Evolutionary conservation across 2,329 filamentous ascomycete genomes (phyloP).

Genomic region (Cladophialophora carrionii): DNA sequence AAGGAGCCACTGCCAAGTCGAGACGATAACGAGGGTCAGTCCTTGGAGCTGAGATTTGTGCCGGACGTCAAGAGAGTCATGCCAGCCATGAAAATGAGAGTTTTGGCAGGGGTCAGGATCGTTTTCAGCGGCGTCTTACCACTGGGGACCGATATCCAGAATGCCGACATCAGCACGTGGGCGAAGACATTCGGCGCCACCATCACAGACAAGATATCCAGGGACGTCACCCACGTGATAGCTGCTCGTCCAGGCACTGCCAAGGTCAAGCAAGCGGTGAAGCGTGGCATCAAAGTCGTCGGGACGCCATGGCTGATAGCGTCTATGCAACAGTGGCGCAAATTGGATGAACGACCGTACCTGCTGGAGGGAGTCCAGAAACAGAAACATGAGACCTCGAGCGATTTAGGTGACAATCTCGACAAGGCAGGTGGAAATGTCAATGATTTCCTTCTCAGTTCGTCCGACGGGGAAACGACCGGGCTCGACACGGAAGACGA

Average conservation of each 20-base stretch:
- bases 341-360: constrained; percentile 76
- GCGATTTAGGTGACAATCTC: constrained; percentile 41
- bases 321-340: constrained; percentile 81
- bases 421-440: constrained; percentile 49
- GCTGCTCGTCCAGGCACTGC: constrained; percentile 72
- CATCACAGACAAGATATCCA: constrained; percentile 52
- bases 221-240: constrained; percentile 56
- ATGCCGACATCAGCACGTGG: constrained; percentile 85
- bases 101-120: constrained; percentile 74
- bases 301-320: constrained; percentile 87
- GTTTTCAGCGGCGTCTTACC: constrained; percentile 92
- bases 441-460: constrained; percentile 40
- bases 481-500: constrained; percentile 35
- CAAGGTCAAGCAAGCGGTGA: constrained; percentile 85
- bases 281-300: constrained; percentile 85
- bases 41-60: constrained; percentile 61
- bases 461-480: constrained; percentile 45
- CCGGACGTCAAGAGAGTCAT: constrained; percentile 88
- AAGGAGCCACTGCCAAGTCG: constrained; percentile 36
- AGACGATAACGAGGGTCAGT: constrained; percentile 25
- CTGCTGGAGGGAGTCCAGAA: constrained; percentile 66
- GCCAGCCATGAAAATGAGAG: constrained; percentile 74
- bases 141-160: constrained; percentile 74
- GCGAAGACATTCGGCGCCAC: constrained; percentile 80
- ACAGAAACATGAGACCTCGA: constrained; percentile 42